phyloP scores from a whole-genome alignment of 805 yeast species.

The Dipodascus albidus region DNA sequence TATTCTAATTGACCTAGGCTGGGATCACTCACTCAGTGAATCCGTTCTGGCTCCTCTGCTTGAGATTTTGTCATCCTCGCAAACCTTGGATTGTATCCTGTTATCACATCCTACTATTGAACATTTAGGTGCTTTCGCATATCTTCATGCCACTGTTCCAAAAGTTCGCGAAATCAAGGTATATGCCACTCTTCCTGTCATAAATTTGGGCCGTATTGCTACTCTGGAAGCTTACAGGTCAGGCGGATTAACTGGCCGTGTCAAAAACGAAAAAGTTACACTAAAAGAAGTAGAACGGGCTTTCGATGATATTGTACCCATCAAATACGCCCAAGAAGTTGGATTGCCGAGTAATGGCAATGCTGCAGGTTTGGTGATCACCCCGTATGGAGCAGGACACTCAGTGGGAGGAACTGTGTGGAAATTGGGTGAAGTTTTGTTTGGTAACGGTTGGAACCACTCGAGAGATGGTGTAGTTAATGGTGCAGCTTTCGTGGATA shows the following conservation, averaged over 20 bases:
- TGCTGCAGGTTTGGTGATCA: slow-evolving; percentile 47
- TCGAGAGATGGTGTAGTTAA: slow-evolving; percentile 76
- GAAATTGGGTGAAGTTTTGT: slow-evolving; percentile 63
- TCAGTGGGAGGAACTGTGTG: slow-evolving; percentile 90
- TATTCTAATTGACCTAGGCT: slow-evolving; percentile 29
- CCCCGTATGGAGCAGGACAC: slow-evolving; percentile 88
- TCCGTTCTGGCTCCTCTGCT: slow-evolving; percentile 12
- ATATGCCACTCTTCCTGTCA: slow-evolving; percentile 83
- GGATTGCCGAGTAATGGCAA: slow-evolving; percentile 39
- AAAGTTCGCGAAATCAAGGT: slow-evolving; percentile 55
- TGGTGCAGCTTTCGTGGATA: slow-evolving; percentile 49
- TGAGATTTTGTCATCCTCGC: slow-evolving; percentile 13
- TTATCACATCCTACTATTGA: slow-evolving; percentile 81
- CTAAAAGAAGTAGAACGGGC: slow-evolving; percentile 65
- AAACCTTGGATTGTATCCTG: slow-evolving; percentile 42
- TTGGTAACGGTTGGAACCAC: slow-evolving; percentile 93
- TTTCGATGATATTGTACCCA: slow-evolving; percentile 56
- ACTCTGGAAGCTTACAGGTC: slow-evolving; percentile 75
- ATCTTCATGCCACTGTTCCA: slow-evolving; percentile 46
- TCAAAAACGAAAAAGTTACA: slow-evolving; percentile 41
- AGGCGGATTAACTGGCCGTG: slow-evolving; percentile 66
- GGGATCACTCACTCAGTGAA: slow-evolving; percentile 21
- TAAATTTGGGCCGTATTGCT: slow-evolving; percentile 73
- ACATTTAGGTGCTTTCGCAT: slow-evolving; percentile 69
- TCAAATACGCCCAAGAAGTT: slow-evolving; percentile 73